Conservation (phyloP, 2,329 filamentous ascomycete species). For the Calonectria henricotiae region DNA sequence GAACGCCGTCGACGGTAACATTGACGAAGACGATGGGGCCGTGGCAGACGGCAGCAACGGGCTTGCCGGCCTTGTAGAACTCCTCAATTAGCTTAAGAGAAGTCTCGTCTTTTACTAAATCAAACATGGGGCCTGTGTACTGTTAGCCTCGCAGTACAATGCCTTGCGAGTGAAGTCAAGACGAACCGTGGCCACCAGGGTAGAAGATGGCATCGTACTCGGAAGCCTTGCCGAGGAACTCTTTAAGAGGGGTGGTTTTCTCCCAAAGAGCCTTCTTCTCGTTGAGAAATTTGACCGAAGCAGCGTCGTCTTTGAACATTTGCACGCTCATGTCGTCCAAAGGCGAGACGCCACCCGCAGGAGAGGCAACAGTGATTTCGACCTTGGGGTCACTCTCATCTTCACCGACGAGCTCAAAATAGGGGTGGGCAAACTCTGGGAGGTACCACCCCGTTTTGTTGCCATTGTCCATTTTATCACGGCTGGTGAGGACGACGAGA, state of each 20-base stretch:
- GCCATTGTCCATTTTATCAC: conserved; percentile 66
- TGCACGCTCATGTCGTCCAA: conserved; percentile 74
- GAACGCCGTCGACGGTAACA: conserved; percentile 69
- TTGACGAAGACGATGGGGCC: conserved; percentile 76
- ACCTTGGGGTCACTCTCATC: conserved; percentile 60
- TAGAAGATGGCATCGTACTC: conserved; percentile 77
- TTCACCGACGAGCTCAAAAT: conserved; percentile 67
- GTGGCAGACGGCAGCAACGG: conserved; percentile 79
- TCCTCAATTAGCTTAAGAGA: conserved; percentile 75
- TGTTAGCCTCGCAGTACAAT: background rate
- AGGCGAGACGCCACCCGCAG: conserved; percentile 74
- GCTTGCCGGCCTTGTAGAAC: conserved; percentile 75
- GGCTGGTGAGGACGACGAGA: conserved; percentile 81
- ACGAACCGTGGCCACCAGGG: conserved; percentile 69
- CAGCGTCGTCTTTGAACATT: conserved; percentile 68
- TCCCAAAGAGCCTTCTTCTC: conserved; percentile 75
- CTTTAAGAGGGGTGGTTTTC: conserved; percentile 72
- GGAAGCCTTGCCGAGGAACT: conserved; percentile 69
- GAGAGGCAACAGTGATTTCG: conserved; percentile 74
- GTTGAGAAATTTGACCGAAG: conserved; percentile 70
- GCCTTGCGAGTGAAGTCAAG: no score
- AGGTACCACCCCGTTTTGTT: conserved; percentile 81
- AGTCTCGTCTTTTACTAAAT: conserved; percentile 72
- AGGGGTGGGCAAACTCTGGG: conserved; percentile 76
- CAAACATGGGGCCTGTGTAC: conserved; percentile 72